Conservation (phyloP, 2,329 filamentous ascomycete species). For the Torrubiella hemipterigena region DNA sequence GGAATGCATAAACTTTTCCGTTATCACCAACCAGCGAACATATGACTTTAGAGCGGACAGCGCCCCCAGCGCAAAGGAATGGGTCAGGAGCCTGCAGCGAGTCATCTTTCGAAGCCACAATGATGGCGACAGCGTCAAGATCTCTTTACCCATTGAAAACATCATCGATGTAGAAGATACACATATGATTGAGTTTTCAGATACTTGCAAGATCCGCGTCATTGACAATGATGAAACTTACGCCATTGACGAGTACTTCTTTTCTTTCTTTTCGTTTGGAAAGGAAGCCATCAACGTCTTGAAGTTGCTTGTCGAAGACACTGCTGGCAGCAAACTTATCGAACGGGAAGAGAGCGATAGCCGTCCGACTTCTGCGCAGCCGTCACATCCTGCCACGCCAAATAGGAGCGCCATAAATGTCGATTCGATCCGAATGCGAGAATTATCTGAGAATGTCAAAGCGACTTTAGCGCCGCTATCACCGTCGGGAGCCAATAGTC, state of each 20-base stretch:
- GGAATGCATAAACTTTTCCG: constrained; percentile 64
- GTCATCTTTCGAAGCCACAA: constrained; percentile 95
- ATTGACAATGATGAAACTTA: constrained; percentile 91
- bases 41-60: constrained; percentile 89
- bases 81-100: constrained; percentile 87
- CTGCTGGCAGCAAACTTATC: constrained; percentile 35
- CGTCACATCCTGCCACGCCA: constrained; percentile 14
- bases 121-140: constrained; percentile 93
- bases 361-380: too few relatives aligned
- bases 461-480: constrained; percentile 47
- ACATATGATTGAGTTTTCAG: constrained; percentile 79
- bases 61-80: constrained; percentile 78
- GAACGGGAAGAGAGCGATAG: too few relatives aligned
- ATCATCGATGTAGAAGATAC: constrained; percentile 89
- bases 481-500: constrained; percentile 33
- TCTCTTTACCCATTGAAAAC: constrained; percentile 78
- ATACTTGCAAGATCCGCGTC: constrained; percentile 87
- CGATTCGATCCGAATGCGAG: constrained; percentile 23
- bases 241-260: constrained; percentile 95
- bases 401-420: constrained; percentile 13
- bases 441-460: constrained; percentile 44
- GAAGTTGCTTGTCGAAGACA: constrained; percentile 58
- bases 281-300: constrained; percentile 74
- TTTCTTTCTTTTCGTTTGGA: constrained; percentile 84
- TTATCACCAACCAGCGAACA: constrained; percentile 70